Conservation (phyloP, 179 eudicot species). For the Vitellaria paradoxa region DNA sequence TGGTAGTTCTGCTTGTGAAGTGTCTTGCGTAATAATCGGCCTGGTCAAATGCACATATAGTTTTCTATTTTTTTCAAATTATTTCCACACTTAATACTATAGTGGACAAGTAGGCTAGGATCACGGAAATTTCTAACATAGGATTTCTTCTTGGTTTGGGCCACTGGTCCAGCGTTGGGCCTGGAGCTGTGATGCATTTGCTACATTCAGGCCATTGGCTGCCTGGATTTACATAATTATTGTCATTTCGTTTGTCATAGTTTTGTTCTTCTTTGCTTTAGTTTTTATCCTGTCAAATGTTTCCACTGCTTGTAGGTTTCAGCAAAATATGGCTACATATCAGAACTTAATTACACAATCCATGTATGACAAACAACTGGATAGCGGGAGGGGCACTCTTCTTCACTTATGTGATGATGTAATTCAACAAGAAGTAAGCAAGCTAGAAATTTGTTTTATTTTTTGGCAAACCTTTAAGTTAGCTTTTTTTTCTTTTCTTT, state of each 20-base stretch:
- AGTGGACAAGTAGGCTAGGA: neutral
- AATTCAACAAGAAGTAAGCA: constrained; percentile 94
- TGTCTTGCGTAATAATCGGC: constrained; percentile 3
- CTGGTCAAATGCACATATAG: neutral
- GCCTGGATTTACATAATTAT: constrained; percentile 39
- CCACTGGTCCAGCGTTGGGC: neutral
- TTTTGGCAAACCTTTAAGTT: neutral
- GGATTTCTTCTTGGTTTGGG: constrained; percentile 12
- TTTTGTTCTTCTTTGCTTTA: neutral
- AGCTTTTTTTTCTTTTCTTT: no score
- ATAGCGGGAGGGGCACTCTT: constrained; percentile 98
- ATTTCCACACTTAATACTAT: constrained; percentile 5
- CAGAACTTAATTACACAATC: constrained; percentile 86
- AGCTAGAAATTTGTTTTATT: neutral
- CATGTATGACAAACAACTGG: constrained; percentile 98
- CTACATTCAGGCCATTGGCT: neutral
- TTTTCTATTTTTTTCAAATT: neutral
- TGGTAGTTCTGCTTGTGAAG: neutral
- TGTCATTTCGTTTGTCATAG: neutral
- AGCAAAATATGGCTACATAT: constrained; percentile 52
- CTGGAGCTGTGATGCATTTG: neutral
- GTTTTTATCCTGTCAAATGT: neutral
- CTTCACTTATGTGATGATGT: constrained; percentile 98
- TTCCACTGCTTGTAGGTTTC: constrained; percentile 37
- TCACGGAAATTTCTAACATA: neutral